phyloP scores from a whole-genome alignment of 2,329 filamentous ascomycete species.

The Fusarium humuli region DNA sequence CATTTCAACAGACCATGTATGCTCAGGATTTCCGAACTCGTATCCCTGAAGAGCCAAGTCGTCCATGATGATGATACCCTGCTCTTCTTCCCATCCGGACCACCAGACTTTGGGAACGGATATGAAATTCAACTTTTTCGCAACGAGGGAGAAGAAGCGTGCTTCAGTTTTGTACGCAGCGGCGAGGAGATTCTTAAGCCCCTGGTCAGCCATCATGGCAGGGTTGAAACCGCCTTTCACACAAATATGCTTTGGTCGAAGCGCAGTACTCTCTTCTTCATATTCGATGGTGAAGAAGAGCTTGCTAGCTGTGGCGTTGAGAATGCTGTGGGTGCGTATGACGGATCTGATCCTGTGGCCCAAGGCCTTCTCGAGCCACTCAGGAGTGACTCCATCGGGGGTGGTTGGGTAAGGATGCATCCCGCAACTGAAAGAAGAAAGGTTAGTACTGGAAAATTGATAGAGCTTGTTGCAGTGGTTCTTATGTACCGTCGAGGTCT shows the following conservation, averaged over 20 bases:
- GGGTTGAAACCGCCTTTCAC: conserved; percentile 21
- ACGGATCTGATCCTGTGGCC: background rate
- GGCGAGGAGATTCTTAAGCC: background rate
- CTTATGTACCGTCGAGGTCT: background rate
- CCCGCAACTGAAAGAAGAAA: too few relatives aligned
- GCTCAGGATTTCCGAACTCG: conserved; percentile 8
- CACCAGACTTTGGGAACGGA: conserved; percentile 6
- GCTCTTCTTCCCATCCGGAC: background rate
- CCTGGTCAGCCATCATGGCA: background rate
- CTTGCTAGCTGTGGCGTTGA: conserved; percentile 9
- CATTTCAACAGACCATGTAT: background rate
- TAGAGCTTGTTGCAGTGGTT: background rate
- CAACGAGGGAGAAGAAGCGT: conserved; percentile 4
- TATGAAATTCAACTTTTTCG: background rate
- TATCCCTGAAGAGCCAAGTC: conserved; percentile 12
- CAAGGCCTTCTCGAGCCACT: background rate
- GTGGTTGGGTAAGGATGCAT: background rate
- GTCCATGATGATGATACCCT: conserved; percentile 24
- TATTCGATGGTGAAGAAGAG: conserved; percentile 12
- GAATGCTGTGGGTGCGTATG: background rate
- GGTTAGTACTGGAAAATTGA: too few relatives aligned
- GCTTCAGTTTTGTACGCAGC: conserved; percentile 11
- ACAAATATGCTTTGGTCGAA: background rate
- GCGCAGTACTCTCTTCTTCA: background rate
- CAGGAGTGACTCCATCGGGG: background rate